A percentile compares a stretch with the other conserved stretches of the same genome.
Evolutionary conservation across 768 basidiomycete genomes (phyloP).

Genomic region (Albatrellus ellisii): DNA sequence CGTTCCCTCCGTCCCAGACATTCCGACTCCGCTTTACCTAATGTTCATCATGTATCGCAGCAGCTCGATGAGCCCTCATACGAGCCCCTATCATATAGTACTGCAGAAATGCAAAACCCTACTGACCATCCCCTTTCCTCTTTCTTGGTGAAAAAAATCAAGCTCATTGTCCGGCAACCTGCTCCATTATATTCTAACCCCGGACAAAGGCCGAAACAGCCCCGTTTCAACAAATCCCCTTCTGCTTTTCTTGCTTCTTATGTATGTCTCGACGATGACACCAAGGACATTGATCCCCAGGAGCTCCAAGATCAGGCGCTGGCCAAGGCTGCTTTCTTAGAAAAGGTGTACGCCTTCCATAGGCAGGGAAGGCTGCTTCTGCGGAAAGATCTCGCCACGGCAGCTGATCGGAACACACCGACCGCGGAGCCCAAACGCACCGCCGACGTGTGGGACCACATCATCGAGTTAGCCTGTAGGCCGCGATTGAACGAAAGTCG

Average conservation of each 20-base stretch:
- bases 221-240: conserved; percentile 27
- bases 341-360: conserved; percentile 30
- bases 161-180: conserved; percentile 54
- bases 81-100: too few relatives aligned
- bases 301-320: conserved; percentile 24
- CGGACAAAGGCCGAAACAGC: conserved; percentile 46
- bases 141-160: conserved; percentile 41
- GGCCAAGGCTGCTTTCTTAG: conserved; percentile 30
- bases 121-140: background rate
- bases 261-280: conserved; percentile 34
- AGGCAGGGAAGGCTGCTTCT: conserved; percentile 33
- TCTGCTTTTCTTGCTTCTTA: conserved; percentile 32
- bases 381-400: conserved; percentile 22
- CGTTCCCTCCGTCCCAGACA: background rate
- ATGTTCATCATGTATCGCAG: too few relatives aligned
- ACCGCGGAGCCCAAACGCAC: conserved; percentile 12
- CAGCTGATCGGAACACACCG: conserved; percentile 8
- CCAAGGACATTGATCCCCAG: conserved; percentile 31
- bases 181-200: conserved; percentile 52
- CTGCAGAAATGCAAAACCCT: background rate
- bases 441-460: conserved; percentile 45
- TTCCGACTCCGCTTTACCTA: too few relatives aligned
- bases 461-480: conserved; percentile 31
- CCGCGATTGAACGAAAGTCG: conserved; percentile 17
- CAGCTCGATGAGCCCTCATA: too few relatives aligned